phyloP scores from a whole-genome alignment of 192 early-diverging fungal species.

The Anaeromyces robustus region DNA sequence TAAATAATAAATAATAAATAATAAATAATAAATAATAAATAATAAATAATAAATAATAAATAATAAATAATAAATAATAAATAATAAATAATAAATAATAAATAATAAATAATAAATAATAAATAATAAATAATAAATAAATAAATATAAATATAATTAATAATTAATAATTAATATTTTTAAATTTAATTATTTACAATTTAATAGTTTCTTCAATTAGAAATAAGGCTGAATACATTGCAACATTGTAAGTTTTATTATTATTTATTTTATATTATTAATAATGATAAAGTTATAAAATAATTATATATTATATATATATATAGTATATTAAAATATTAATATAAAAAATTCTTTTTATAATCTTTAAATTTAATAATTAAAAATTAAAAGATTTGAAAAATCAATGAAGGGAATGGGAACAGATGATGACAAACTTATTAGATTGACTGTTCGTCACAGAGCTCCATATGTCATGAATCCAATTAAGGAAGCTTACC shows the following conservation, averaged over 20 bases:
- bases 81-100: too few relatives aligned
- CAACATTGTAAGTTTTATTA: neutral
- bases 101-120: too few relatives aligned
- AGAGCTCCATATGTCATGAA: slow-evolving; percentile 15
- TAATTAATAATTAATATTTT: too few relatives aligned
- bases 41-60: too few relatives aligned
- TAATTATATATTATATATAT: slow-evolving; percentile 1
- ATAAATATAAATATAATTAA: too few relatives aligned
- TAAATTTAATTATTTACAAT: too few relatives aligned
- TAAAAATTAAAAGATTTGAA: slow-evolving; percentile 11
- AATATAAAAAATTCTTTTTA: slow-evolving; percentile 8
- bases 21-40: too few relatives aligned
- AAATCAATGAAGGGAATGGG: slow-evolving; percentile 30
- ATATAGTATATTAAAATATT: slow-evolving; percentile 6
- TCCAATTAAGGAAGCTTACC: slow-evolving; percentile 17
- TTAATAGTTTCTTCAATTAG: neutral
- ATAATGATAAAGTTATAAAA: too few relatives aligned
- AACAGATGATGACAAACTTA: slow-evolving; percentile 25
- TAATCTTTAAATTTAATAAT: neutral
- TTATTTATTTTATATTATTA: too few relatives aligned
- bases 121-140: too few relatives aligned
- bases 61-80: too few relatives aligned
- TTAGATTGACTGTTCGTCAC: slow-evolving; percentile 17
- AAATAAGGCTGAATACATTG: neutral
- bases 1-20: too few relatives aligned